Evolutionary conservation across 2,329 filamentous ascomycete species (phyloP), one percentile per base, ranked within the genome.

Genomic region (Cladophialophora bantiana): DNA sequence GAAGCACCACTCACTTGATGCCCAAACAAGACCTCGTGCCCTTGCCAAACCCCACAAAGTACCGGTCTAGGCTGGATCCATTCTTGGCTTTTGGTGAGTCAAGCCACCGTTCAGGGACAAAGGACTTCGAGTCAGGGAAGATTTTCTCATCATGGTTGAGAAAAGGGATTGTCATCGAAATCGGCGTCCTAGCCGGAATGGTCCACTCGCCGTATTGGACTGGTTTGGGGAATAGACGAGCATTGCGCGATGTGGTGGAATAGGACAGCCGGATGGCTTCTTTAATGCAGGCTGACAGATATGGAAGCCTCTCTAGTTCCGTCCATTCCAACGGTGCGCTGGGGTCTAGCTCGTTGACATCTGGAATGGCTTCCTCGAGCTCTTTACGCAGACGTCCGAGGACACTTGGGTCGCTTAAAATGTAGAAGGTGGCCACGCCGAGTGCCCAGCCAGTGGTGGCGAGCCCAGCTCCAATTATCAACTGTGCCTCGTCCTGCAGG

Each of bases 41-140:
- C 31, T 77, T 76, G 12, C 77, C 75, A 65, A 80, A 80, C 0
- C 78, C 70, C 12, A 80, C 75, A 50, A 80, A 73, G 54, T 77
- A 76, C 56, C 72, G 75, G 18, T 80, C 68, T n/a, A 69, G 32
- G 7, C 65, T 59, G 56, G 35, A 42, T 45, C 56, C 56, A 12
- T 59, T 45, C 31, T 59, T 59, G 2, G 56, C 26, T 18, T 59
- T 60, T 7, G 58, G 42, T 20, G 58, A 60, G 38, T 67, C 64
- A 12, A 77, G 42, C 76, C 76, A 78, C 3, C 77, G 71, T 53
- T 76, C 75, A 0, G 77, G 77, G 20, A 45, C 58, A 78, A 79
- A 10, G 55, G 58, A 2, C 64, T 34, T 40, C 32, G 76, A 70
- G 4, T 76, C 70, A 0, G 73, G 75, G 55, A 78, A 79, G 13